phyloP scores from a whole-genome alignment of 768 basidiomycete species.

The Pisolithus orientalis region DNA sequence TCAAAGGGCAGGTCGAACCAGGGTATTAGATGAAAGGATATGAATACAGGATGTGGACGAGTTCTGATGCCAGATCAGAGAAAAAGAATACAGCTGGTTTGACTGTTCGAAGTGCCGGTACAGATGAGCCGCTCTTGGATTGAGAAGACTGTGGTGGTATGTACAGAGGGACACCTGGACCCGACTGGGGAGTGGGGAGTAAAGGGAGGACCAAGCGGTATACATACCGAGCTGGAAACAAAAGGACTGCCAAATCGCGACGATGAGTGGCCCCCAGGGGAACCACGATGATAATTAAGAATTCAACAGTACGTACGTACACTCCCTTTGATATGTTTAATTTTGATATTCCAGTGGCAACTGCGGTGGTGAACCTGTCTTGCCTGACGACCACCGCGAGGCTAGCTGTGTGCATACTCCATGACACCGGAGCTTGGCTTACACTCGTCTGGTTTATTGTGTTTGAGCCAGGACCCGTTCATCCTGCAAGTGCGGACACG shows the following conservation, averaged over 20 bases:
- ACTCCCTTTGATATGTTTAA: not conserved
- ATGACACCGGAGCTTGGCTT: not conserved
- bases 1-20: not conserved
- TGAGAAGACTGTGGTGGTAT: not conserved
- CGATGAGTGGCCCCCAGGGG: not conserved
- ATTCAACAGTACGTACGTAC: not conserved
- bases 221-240: conserved; percentile 13
- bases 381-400: not conserved
- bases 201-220: not conserved
- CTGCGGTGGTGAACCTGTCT: not conserved
- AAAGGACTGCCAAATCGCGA: conserved; percentile 13
- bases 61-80: conserved; percentile 23
- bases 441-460: not conserved
- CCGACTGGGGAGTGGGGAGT: conserved; percentile 11
- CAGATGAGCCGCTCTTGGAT: not conserved
- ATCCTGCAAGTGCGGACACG: not conserved
- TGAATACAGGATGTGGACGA: not conserved
- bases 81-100: not conserved
- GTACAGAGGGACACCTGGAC: conserved; percentile 9
- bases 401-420: not conserved
- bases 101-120: not conserved
- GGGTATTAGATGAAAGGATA: conserved; percentile 8
- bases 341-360: not conserved
- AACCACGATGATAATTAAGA: not conserved
- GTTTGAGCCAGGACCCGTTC: not conserved